A percentile compares a stretch with the other conserved stretches of the same genome.
Conservation (phyloP, 441 rosid genomes). For the Lepidium campestre region DNA sequence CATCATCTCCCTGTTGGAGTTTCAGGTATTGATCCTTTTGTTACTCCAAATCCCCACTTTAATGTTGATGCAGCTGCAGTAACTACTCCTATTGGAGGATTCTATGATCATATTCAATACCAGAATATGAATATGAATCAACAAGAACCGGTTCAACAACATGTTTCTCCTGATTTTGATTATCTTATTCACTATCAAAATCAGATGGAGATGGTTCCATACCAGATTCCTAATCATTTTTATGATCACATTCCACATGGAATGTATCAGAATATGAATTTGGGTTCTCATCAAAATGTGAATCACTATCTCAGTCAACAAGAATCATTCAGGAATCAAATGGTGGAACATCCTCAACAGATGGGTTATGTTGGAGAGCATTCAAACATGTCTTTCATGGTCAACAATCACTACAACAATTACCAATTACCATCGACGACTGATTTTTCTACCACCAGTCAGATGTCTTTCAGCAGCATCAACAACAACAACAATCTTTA, state of each 20-base stretch:
- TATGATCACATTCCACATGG: background rate
- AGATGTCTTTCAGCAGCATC: background rate
- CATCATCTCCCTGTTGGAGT: background rate
- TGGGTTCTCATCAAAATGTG: background rate
- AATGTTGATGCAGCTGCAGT: background rate
- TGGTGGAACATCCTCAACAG: background rate
- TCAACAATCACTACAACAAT: background rate
- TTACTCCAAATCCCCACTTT: background rate
- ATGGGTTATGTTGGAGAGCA: background rate
- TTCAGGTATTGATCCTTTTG: background rate
- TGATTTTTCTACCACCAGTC: background rate
- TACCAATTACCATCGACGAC: background rate
- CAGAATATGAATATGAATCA: background rate
- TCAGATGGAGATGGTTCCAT: background rate
- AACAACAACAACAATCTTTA: background rate
- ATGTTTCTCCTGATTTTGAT: background rate
- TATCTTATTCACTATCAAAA: background rate
- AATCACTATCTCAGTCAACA: background rate
- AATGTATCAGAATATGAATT: background rate
- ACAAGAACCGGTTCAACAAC: background rate
- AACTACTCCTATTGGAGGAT: background rate
- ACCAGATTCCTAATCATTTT: background rate
- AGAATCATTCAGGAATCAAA: background rate
- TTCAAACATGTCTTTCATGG: background rate
- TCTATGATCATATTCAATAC: background rate